These are phyloP conservation scores for Globisporangium viniferum DNA, from an alignment of 352 stramenopile species.

Conservation along the genomic window DNA sequence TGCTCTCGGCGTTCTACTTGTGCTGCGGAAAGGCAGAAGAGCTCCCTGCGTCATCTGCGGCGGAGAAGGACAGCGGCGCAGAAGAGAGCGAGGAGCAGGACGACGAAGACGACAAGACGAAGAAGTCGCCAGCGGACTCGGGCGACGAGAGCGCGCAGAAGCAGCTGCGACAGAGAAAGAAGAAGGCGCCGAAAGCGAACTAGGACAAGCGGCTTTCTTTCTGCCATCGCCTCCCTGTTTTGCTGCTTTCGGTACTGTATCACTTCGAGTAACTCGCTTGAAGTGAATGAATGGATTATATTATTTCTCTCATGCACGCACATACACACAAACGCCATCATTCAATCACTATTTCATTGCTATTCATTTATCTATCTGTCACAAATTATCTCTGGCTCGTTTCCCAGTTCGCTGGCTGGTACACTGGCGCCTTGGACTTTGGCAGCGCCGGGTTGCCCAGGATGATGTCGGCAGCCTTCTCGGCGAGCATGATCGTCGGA, in stretches of 20 bases:
- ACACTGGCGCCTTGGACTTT: slow-evolving; percentile 73
- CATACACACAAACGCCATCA: background rate
- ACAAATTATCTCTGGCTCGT: slow-evolving; percentile 39
- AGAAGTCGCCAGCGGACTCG: slow-evolving; percentile 26
- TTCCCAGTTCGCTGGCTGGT: slow-evolving; percentile 70
- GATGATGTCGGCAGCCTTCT: slow-evolving; percentile 93
- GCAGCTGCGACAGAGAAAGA: slow-evolving; percentile 72
- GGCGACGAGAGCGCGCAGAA: slow-evolving; percentile 38
- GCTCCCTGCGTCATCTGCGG: slow-evolving; percentile 13
- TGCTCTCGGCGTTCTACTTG: slow-evolving; percentile 51
- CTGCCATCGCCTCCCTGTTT: background rate
- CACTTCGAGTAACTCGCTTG: background rate
- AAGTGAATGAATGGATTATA: slow-evolving; percentile 3
- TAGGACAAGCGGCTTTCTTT: slow-evolving; percentile 22
- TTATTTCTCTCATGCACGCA: background rate
- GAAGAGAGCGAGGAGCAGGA: slow-evolving; percentile 35
- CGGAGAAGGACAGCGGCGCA: slow-evolving; percentile 25
- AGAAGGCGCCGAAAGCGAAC: slow-evolving; percentile 71
- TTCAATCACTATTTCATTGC: background rate
- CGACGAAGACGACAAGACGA: slow-evolving; percentile 21
- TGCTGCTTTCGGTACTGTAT: background rate
- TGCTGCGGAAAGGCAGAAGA: slow-evolving; percentile 51
- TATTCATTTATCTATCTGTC: slow-evolving; percentile 7
- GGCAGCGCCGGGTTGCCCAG: slow-evolving; percentile 62
- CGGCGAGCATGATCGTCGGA: slow-evolving; percentile 92